Percentiles rank a stretch among this genome's conserved stretches.
Evolutionary conservation across 31 red algal genomes (phyloP).

Genomic region (Porphyra umbilicalis): DNA sequence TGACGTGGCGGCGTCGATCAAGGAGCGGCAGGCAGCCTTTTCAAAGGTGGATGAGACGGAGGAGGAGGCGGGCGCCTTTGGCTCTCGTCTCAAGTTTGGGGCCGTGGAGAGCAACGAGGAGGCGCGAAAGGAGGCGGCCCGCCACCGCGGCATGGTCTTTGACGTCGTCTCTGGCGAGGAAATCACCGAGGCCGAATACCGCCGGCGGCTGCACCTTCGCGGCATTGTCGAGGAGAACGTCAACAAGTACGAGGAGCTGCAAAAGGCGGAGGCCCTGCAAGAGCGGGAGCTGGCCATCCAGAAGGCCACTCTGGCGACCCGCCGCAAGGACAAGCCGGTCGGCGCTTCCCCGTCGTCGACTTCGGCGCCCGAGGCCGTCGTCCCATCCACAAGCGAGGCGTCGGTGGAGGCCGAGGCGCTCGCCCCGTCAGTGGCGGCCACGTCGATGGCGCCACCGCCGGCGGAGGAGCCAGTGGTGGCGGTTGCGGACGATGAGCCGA

Average conservation of each 20-base stretch:
- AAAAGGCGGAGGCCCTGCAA: slow-evolving; percentile 1
- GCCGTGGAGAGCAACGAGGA: not conserved
- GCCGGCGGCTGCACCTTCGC: not conserved
- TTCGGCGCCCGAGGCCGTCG: not conserved
- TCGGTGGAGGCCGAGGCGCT: not conserved
- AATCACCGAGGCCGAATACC: not conserved
- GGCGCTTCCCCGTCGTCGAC: not conserved
- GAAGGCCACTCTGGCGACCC: not conserved
- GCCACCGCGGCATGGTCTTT: not conserved
- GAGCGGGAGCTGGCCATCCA: not conserved
- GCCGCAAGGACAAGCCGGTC: not conserved
- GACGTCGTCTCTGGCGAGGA: not conserved
- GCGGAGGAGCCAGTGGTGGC: not conserved
- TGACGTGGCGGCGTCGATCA: not conserved
- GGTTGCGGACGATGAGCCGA: not conserved
- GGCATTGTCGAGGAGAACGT: not conserved
- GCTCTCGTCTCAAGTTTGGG: not conserved
- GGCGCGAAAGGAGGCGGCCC: not conserved
- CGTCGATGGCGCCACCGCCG: not conserved
- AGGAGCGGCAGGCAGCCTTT: not conserved
- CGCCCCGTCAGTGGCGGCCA: not conserved
- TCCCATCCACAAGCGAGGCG: not conserved
- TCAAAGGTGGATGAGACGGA: not conserved
- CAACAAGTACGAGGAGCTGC: slow-evolving; percentile 1
- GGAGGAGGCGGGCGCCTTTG: not conserved